Evolutionary conservation across 2,329 filamentous ascomycete genomes (phyloP).

Genomic region (Xylaria sp.): DNA sequence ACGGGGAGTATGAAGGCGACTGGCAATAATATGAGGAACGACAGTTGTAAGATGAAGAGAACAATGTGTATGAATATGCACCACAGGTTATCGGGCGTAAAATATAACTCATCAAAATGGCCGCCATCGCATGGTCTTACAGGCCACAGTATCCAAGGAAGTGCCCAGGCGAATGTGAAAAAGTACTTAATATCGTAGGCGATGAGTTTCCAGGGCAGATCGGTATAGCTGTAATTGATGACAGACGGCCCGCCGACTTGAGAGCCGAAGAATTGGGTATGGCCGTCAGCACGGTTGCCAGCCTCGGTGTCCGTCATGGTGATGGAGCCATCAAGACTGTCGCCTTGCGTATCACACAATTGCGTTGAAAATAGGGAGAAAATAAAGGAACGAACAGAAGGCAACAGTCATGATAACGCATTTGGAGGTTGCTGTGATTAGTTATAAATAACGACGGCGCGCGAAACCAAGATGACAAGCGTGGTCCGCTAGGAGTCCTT

Average conservation of each 20-base stretch:
- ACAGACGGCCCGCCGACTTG: conserved; percentile 63
- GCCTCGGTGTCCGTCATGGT: conserved; percentile 6
- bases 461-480: not conserved
- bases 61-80: conserved; percentile 63
- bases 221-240: conserved; percentile 67
- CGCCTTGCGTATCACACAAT: no score
- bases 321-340: not conserved
- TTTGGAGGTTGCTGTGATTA: not conserved
- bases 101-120: conserved; percentile 68
- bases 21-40: conserved; percentile 65
- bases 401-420: not conserved
- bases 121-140: conserved; percentile 57
- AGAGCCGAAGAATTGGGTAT: conserved; percentile 61
- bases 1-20: conserved; percentile 54
- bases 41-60: conserved; percentile 63
- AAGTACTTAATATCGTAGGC: conserved; percentile 61
- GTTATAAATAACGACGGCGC: not conserved
- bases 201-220: conserved; percentile 57
- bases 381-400: not conserved
- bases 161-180: conserved; percentile 58
- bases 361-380: not conserved
- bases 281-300: conserved; percentile 19
- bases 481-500: not conserved
- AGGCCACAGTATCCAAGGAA: conserved; percentile 68
- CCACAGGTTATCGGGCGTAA: conserved; percentile 60